Base-by-base conservation (phyloP, 495 filamentous ascomycete species). In the Hypomontagnella submonticulosa region DNA sequence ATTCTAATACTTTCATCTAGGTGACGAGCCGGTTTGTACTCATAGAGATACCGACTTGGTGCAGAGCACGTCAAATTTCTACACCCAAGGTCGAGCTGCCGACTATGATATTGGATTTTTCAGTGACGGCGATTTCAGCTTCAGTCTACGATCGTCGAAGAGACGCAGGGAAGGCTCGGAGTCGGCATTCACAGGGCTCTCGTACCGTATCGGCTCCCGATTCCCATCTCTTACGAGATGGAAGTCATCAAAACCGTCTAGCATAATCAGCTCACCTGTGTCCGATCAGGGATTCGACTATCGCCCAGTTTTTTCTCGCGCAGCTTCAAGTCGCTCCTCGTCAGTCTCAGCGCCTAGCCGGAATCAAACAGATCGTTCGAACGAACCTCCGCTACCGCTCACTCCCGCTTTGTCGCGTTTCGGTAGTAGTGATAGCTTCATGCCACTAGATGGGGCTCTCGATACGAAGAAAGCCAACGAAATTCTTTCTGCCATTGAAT, bases 141-240 rank as follows among this genome's bases (percentile, higher is more conserved):
- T 69, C 6, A 80, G 76, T 59, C 77, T 78, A 61, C 71, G 77
- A 49, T 83, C 72, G 57, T 78, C 72, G 9, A 90, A 88, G 42
- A 80, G 77, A 66, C 76, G 74, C 63, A 84, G 87, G 50, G 80
- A 88, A 49, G 90, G 87, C 5, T 86, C 85, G 33, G 89, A 89
- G 44, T 83, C 84, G 0, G 81, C 90, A 1, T 75, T 87, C n/a
- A 79, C 84, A 56, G 85, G 81, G 43, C 82, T 91, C 53, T 82
- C 91, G 20, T 84, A 87, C 32, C 85, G 89, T 38, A 76, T 94
- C 57, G 85, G 88, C 43, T 87, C 87, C 2, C 84, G 86, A 52
- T 88, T 95, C 55, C 89, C 90, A 2, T 92, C 88, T 33, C 81
- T 95, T 47, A 85, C 89, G 0, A 85, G 84, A 15, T 88, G 87